Evolutionary conservation across 108 stramenopile species (phyloP).

Genomic region (Nitzschia sp.): DNA sequence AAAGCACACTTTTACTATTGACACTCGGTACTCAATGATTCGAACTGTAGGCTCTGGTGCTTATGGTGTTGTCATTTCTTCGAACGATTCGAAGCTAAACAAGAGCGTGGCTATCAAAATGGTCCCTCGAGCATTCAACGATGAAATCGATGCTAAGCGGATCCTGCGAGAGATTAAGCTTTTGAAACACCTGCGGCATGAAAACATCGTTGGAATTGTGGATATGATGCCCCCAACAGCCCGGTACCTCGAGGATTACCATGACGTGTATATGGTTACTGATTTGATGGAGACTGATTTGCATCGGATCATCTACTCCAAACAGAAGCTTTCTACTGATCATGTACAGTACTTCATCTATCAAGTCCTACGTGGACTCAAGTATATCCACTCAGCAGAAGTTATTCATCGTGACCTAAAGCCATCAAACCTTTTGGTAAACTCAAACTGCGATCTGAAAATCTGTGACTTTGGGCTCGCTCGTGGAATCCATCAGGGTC

Average conservation of each 20-base stretch:
- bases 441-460: constrained; percentile 99
- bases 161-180: constrained; percentile 99
- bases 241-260: constrained; percentile 87
- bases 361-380: constrained; percentile 94
- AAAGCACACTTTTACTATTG: constrained; percentile 85
- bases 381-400: constrained; percentile 99
- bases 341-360: constrained; percentile 98
- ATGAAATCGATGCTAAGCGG: constrained; percentile 99
- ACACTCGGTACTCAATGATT: constrained; percentile 74
- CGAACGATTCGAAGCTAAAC: constrained; percentile 58
- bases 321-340: constrained; percentile 94
- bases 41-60: constrained; percentile 94
- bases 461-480: constrained; percentile 99
- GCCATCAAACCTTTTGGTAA: constrained; percentile 97
- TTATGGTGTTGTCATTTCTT: constrained; percentile 97
- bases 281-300: constrained; percentile 99
- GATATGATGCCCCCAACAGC: constrained; percentile 89
- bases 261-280: constrained; percentile 96
- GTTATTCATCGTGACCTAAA: constrained; percentile 98
- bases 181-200: constrained; percentile 88
- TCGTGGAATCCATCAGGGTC: constrained; percentile 74
- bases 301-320: constrained; percentile 98
- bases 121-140: constrained; percentile 94
- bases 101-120: constrained; percentile 98
- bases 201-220: constrained; percentile 87